Conservation (phyloP, 1,139 yeast species). For the Yamadazyma triangularis region DNA sequence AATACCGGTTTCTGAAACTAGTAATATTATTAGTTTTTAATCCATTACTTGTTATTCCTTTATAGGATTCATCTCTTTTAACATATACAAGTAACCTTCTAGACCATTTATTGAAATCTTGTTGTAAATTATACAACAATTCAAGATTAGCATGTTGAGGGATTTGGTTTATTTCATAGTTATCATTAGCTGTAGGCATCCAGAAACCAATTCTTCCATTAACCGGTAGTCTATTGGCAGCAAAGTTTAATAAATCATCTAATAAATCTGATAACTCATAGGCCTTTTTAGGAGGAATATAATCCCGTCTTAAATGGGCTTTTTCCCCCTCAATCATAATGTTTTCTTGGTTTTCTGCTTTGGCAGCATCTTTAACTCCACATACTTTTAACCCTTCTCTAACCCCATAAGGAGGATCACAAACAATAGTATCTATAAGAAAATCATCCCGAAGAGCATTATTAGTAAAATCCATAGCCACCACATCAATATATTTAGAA, state of each 20-base stretch:
- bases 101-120: constrained; percentile 90
- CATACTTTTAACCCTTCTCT: constrained; percentile 92
- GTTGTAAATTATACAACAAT: constrained; percentile 71
- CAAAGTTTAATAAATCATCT: constrained; percentile 70
- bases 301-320: constrained; percentile 76
- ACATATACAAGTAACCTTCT: constrained; percentile 78
- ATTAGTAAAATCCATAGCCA: constrained; percentile 94
- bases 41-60: constrained; percentile 55
- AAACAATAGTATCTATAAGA: constrained; percentile 72
- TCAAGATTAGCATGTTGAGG: constrained; percentile 78
- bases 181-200: constrained; percentile 98
- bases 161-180: constrained; percentile 63
- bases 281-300: constrained; percentile 90
- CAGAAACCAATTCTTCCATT: constrained; percentile 86
- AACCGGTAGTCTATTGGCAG: constrained; percentile 65
- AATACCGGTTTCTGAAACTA: constrained; percentile 79
- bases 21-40: constrained; percentile 36
- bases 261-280: constrained; percentile 73
- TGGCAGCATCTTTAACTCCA: constrained; percentile 67
- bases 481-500: constrained; percentile 60
- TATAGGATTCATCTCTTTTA: constrained; percentile 53
- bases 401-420: constrained; percentile 98
- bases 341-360: constrained; percentile 61
- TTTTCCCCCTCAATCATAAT: constrained; percentile 70
- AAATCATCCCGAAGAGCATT: constrained; percentile 67